These are phyloP conservation scores for Camellia japonica DNA, from an alignment of 148 eudicot genomes.

Conservation along the genomic window DNA sequence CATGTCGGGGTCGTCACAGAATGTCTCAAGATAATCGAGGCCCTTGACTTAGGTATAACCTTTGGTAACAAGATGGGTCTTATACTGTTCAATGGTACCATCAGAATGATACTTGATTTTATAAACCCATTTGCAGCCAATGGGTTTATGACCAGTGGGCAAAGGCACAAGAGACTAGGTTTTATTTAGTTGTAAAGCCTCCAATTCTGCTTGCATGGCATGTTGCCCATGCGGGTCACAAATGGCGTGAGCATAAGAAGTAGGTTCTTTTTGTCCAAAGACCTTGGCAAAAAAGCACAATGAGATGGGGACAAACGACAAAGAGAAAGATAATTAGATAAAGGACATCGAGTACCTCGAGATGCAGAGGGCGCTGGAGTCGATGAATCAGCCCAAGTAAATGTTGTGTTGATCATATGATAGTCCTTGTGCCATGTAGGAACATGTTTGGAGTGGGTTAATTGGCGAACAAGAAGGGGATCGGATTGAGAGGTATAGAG, in stretches of 20 bases:
- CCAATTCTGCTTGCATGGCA: not conserved
- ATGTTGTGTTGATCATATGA: not conserved
- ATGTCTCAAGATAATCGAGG: not conserved
- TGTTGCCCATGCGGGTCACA: not conserved
- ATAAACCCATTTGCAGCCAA: constrained; percentile 1
- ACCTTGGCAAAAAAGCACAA: not conserved
- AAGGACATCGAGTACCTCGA: not conserved
- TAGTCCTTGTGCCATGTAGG: not conserved
- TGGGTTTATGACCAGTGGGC: not conserved
- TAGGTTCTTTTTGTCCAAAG: not conserved
- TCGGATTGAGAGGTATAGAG: not conserved
- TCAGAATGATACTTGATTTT: not conserved
- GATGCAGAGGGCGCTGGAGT: not conserved
- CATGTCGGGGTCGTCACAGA: not conserved
- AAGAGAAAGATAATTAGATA: not conserved
- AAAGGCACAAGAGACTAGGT: not conserved
- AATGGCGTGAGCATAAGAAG: not conserved
- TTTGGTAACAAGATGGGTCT: not conserved
- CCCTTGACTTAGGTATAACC: not conserved
- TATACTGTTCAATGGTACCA: not conserved
- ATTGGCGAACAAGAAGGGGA: not conserved
- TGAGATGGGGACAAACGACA: not conserved
- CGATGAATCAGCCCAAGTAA: not conserved
- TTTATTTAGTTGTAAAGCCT: not conserved
- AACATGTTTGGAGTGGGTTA: not conserved